Percentiles rank a stretch among this genome's conserved stretches.
These are phyloP conservation scores for Calonectria pseudoturangicola DNA, from an alignment of 2,329 filamentous ascomycete genomes.

Conservation along the genomic window DNA sequence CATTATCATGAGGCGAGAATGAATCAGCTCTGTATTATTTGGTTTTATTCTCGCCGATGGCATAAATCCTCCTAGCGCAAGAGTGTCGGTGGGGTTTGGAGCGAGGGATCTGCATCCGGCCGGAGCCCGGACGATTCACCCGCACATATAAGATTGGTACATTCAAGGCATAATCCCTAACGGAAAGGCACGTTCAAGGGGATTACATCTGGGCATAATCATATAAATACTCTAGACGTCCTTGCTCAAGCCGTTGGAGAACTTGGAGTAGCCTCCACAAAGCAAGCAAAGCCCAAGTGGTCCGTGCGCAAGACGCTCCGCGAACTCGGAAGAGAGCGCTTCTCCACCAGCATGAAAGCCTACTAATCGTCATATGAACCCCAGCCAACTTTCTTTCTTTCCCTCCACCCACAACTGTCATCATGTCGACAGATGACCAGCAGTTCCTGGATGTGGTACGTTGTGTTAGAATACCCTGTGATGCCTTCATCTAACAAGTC, in stretches of 20 bases:
- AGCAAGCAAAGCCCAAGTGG: constrained; percentile 46
- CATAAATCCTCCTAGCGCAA: constrained; percentile 4
- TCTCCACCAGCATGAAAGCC: constrained; percentile 55
- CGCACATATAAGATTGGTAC: neutral
- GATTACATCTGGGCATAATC: neutral
- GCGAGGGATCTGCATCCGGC: constrained; percentile 3
- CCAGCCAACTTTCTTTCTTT: constrained; percentile 51
- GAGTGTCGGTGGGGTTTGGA: constrained; percentile 1
- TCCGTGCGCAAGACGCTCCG: constrained; percentile 48
- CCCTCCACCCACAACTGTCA: constrained; percentile 55
- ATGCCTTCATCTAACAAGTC: constrained; percentile 36
- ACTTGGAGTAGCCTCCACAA: constrained; percentile 29
- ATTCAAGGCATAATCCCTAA: constrained; percentile 22
- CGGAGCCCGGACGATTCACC: constrained; percentile 8
- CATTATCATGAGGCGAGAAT: constrained; percentile 6
- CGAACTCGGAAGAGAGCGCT: constrained; percentile 52
- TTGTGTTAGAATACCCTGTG: constrained; percentile 27
- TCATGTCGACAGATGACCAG: constrained; percentile 87
- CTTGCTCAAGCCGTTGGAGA: constrained; percentile 22
- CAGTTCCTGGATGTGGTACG: constrained; percentile 86
- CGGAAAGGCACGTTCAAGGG: neutral
- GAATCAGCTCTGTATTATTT: neutral
- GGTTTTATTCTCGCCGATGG: neutral
- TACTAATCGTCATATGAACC: constrained; percentile 55
- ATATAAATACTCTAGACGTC: constrained; percentile 8